Evolutionary conservation across 139 green algal genomes (phyloP), one percentile per base, ranked within the genome.

Genomic region (Desmodesmus armatus): DNA sequence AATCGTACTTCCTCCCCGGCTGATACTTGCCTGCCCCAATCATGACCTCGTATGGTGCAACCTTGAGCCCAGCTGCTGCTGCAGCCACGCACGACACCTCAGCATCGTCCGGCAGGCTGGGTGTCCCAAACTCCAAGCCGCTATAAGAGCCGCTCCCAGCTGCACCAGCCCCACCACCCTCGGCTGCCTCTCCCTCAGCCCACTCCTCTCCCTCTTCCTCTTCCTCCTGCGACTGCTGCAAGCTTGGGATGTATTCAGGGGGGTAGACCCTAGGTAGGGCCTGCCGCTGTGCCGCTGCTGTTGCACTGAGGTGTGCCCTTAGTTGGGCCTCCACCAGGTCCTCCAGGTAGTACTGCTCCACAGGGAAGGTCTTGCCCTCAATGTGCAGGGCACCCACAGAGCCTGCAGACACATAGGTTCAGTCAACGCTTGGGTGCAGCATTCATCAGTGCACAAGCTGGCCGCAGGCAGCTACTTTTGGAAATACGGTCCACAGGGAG

Each of bases 321-420:
- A 83, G 37, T 1, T 25, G n/a, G 11, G 60, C 58, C 19, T 74
- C 78, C 21, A 76, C 65, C 0, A 85, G 47, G 35, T 91, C 87
- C 47, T 91, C 87, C 70, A 91, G 71, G 70, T 75, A 92, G n/a
- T 83, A 71, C 80, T 91, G 63, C 78, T 91, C 78, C 37, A 92
- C 89, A 9, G 80, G 74, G 63, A 71, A 80, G 15, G 87, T 90
- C 70, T 82, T 69, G 4, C 89, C 89, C 6, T 78, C 77, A 44
- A 92, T 91, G 49, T 62, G 40, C 15, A 89, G 49, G n/a, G 25
- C 60, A 7, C 33, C 77, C 41, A 77, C 79, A 82, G 53, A 77
- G 78, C 60, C 49, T 80, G 63, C 70, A 69, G 7, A 3, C 0
- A 63, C 21, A 7, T 33, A 3, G 27, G 29, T 33, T 13, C 5